phyloP scores from a whole-genome alignment of 169 alveolate genomes.

The Plasmodium chabaudi region DNA sequence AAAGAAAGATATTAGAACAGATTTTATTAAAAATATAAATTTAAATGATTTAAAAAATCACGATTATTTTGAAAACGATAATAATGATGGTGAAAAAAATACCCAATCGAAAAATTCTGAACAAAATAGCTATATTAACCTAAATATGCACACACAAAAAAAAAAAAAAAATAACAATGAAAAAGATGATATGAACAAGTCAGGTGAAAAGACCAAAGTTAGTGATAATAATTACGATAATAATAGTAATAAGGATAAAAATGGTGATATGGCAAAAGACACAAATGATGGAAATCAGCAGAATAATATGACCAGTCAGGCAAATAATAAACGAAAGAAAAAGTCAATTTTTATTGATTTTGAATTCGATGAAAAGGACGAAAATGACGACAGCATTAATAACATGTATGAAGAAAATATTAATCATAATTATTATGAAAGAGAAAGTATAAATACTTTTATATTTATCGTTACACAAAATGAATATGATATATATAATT shows the following conservation, averaged over 20 bases:
- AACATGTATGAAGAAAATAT: slow-evolving; percentile 39
- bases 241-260: not conserved
- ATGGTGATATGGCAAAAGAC: not conserved
- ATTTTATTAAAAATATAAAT: slow-evolving; percentile 43
- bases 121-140: slow-evolving; percentile 6
- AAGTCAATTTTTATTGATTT: not conserved
- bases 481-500: slow-evolving; percentile 40
- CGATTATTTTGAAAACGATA: slow-evolving; percentile 8
- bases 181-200: slow-evolving; percentile 17
- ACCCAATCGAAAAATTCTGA: not conserved
- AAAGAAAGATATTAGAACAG: slow-evolving; percentile 43
- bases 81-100: slow-evolving; percentile 22
- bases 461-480: slow-evolving; percentile 61
- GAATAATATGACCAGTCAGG: not conserved
- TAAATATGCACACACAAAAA: not conserved
- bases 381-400: not conserved
- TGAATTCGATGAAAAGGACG: slow-evolving; percentile 7
- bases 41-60: slow-evolving; percentile 27
- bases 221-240: not conserved
- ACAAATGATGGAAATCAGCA: not conserved
- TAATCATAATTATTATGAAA: slow-evolving; percentile 60
- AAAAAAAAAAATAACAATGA: slow-evolving; percentile 3
- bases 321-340: not conserved
- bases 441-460: slow-evolving; percentile 48
- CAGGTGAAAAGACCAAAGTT: slow-evolving; percentile 7